Evolutionary conservation across 2,329 filamentous ascomycete species (phyloP).

Genomic region (Coniochaeta sp.): DNA sequence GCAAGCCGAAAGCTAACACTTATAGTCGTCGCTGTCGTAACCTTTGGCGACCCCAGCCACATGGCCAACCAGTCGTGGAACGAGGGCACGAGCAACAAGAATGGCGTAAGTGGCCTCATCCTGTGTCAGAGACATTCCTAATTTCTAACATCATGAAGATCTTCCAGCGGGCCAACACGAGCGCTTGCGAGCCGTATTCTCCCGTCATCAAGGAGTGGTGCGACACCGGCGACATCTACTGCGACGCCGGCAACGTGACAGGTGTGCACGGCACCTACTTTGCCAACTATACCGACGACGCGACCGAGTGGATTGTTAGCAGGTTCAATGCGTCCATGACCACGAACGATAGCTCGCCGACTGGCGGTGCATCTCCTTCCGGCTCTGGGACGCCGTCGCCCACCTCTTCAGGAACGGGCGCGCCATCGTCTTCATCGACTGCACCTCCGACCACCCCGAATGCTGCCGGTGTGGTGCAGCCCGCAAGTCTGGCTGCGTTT

Average conservation of each 20-base stretch:
- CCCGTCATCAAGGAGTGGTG: conserved; percentile 18
- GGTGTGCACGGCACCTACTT: conserved; percentile 17
- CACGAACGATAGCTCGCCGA: not conserved
- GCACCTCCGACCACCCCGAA: not conserved
- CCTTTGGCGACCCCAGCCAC: conserved; percentile 18
- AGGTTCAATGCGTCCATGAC: conserved; percentile 10
- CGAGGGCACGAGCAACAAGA: conserved; percentile 13
- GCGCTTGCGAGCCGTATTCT: conserved; percentile 14
- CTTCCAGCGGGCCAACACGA: conserved; percentile 14
- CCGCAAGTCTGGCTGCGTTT: not conserved
- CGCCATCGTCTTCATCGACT: not conserved
- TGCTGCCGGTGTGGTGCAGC: not conserved
- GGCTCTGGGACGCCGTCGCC: not conserved
- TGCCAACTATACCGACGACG: conserved; percentile 14
- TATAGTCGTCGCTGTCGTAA: conserved; percentile 15
- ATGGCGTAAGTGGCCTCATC: conserved; percentile 15
- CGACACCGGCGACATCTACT: conserved; percentile 19
- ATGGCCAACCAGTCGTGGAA: conserved; percentile 10
- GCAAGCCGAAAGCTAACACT: too few species aligned
- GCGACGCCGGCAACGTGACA: conserved; percentile 14
- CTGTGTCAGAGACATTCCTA: too few species aligned
- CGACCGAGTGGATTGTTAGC: conserved; percentile 14
- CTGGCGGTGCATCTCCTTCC: too few species aligned
- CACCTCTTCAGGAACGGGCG: not conserved
- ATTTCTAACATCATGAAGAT: conserved; percentile 9